Conservation (phyloP, 805 yeast genomes). For the Wickerhamiella kurtzmanii region DNA sequence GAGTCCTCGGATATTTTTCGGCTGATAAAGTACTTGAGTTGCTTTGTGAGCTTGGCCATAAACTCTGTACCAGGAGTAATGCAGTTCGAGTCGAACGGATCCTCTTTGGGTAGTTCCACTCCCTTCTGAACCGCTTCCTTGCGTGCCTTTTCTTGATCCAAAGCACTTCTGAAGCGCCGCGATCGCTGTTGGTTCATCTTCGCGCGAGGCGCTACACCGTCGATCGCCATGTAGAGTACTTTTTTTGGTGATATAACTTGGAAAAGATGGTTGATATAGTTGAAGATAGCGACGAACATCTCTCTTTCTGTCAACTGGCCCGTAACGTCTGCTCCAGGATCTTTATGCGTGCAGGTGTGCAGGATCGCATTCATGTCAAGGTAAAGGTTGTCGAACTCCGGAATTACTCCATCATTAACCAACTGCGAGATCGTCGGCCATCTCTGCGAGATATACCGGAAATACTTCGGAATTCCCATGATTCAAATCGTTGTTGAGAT, state of each 20-base stretch:
- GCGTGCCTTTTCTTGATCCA: conserved; percentile 74
- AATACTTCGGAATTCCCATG: conserved; percentile 93
- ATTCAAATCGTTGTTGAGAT: background rate
- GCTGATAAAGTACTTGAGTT: conserved; percentile 75
- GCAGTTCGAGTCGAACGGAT: conserved; percentile 80
- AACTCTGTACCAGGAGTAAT: conserved; percentile 97
- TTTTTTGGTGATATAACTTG: conserved; percentile 75
- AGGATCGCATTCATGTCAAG: conserved; percentile 96
- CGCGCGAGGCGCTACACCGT: conserved; percentile 98
- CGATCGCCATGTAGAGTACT: conserved; percentile 90
- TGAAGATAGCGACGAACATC: conserved; percentile 83
- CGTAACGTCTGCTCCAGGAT: conserved; percentile 46
- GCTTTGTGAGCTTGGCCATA: conserved; percentile 75
- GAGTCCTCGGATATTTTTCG: conserved; percentile 77
- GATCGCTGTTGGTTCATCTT: conserved; percentile 97
- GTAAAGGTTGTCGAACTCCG: conserved; percentile 90
- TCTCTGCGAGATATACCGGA: conserved; percentile 93
- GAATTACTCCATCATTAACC: conserved; percentile 67
- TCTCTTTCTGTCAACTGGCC: conserved; percentile 71
- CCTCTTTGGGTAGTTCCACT: conserved; percentile 62
- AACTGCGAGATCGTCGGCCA: conserved; percentile 92
- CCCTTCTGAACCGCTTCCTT: conserved; percentile 64
- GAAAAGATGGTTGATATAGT: conserved; percentile 87
- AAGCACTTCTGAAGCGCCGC: conserved; percentile 86
- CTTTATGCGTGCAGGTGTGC: conserved; percentile 82